A percentile compares a stretch with the other conserved stretches of the same genome.
Conservation (phyloP, 2,329 filamentous ascomycete species). For the Erysiphe neolycopersici region DNA sequence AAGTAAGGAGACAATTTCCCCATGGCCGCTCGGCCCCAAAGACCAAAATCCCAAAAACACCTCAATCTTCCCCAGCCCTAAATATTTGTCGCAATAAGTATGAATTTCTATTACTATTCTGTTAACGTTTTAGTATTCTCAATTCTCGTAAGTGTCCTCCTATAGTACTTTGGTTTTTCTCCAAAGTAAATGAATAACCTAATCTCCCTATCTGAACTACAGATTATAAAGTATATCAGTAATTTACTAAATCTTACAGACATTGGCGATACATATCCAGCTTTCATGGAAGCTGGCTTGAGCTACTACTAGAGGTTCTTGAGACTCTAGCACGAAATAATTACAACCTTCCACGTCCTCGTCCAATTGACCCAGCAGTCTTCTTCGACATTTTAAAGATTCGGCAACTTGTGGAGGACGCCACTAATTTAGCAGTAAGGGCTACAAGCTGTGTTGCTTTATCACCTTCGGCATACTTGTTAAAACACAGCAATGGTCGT, state of each 20-base stretch:
- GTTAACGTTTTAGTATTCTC: too few species aligned
- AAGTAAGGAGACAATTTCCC: too few species aligned
- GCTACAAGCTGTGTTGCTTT: conserved; percentile 49
- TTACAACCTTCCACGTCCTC: conserved; percentile 49
- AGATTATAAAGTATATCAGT: not conserved
- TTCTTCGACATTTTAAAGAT: conserved; percentile 73
- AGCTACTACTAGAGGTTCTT: conserved; percentile 52
- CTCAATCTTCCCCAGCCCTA: too few species aligned
- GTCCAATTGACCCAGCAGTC: conserved; percentile 50
- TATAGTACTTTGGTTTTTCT: too few species aligned
- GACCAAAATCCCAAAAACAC: too few species aligned
- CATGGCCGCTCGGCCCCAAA: too few species aligned
- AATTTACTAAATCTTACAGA: conserved; percentile 17
- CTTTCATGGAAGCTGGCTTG: conserved; percentile 63
- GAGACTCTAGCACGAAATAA: conserved; percentile 56
- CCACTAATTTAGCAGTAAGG: conserved; percentile 49
- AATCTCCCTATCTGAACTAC: too few species aligned
- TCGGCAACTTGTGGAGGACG: conserved; percentile 52
- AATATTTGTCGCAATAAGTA: too few species aligned
- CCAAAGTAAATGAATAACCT: too few species aligned
- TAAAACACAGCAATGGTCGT: conserved; percentile 23
- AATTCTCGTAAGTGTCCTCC: too few species aligned
- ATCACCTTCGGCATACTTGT: conserved; percentile 29
- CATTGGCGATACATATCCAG: conserved; percentile 70
- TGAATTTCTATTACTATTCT: too few species aligned